Percentiles rank a stretch among this genome's conserved stretches.
phyloP scores from a whole-genome alignment of 768 basidiomycete species.

The Cyclocybe cylindracea region DNA sequence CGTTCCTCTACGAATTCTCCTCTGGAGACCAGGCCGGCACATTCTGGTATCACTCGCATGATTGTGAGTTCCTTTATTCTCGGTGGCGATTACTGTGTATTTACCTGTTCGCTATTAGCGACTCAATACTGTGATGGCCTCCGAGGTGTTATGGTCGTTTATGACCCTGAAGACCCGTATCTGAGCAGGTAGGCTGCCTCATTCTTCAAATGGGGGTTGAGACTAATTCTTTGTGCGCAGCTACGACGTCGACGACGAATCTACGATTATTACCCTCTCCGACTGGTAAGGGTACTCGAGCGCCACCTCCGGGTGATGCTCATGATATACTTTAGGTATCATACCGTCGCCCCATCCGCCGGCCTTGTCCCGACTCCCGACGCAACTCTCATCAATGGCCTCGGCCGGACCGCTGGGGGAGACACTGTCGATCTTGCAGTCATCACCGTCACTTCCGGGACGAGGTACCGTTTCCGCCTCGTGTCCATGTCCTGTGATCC shows the following conservation, averaged over 20 bases:
- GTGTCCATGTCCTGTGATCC: slow-evolving; percentile 46
- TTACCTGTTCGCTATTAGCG: slow-evolving; percentile 26
- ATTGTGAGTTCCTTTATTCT: slow-evolving; percentile 20
- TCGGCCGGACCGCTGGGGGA: slow-evolving; percentile 40
- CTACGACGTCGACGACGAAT: slow-evolving; percentile 18
- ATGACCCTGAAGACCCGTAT: slow-evolving; percentile 38
- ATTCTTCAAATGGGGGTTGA: not conserved
- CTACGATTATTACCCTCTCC: slow-evolving; percentile 26
- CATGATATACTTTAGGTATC: slow-evolving; percentile 36
- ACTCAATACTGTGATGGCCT: slow-evolving; percentile 57
- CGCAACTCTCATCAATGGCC: slow-evolving; percentile 48
- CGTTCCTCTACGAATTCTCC: slow-evolving; percentile 38
- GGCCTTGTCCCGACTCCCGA: slow-evolving; percentile 29
- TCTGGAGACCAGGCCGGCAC: slow-evolving; percentile 34
- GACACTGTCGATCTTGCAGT: slow-evolving; percentile 35
- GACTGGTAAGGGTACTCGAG: slow-evolving; percentile 26
- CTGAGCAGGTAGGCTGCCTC: not conserved
- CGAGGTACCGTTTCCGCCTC: slow-evolving; percentile 48
- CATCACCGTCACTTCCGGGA: slow-evolving; percentile 32
- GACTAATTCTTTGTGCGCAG: not conserved
- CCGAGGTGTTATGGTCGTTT: slow-evolving; percentile 45
- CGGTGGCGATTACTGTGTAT: too few relatives aligned
- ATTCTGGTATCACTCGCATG: slow-evolving; percentile 38
- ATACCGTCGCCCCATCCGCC: slow-evolving; percentile 22
- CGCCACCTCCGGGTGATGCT: not conserved